These are phyloP conservation scores for Neofusicoccum ribis DNA, from an alignment of 2,329 filamentous ascomycete genomes.

Conservation along the genomic window DNA sequence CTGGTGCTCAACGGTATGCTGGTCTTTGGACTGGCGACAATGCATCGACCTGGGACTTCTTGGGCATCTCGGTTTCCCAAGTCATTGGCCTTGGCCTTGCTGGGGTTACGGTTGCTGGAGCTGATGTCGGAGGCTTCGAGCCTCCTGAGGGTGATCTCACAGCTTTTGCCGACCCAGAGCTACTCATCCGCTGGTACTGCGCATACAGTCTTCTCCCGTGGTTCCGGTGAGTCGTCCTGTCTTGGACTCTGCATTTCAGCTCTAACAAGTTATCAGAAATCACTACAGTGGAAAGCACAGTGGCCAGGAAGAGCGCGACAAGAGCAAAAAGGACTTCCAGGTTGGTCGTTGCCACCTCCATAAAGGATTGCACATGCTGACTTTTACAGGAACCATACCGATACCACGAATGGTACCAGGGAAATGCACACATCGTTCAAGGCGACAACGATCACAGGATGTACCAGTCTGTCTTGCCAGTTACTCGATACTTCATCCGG, in stretches of 20 bases:
- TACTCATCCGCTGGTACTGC: conserved; percentile 40
- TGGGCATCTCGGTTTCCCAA: conserved; percentile 38
- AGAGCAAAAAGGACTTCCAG: background rate
- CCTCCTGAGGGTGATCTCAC: conserved; percentile 23
- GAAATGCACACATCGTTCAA: background rate
- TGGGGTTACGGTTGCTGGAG: conserved; percentile 38
- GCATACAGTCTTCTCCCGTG: conserved; percentile 37
- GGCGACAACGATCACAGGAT: conserved; percentile 8
- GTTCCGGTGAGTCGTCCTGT: conserved; percentile 20
- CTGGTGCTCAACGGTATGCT: conserved; percentile 39
- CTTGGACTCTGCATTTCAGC: too few species aligned
- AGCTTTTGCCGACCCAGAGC: conserved; percentile 35
- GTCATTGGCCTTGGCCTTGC: conserved; percentile 39
- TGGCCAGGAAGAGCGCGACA: background rate
- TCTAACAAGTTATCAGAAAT: conserved; percentile 25
- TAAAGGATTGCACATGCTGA: background rate
- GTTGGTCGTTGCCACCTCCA: background rate
- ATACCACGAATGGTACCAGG: background rate
- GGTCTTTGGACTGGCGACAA: conserved; percentile 45
- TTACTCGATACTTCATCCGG: conserved; percentile 36
- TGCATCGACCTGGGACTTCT: conserved; percentile 40
- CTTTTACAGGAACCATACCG: conserved; percentile 7
- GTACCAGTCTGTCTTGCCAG: conserved; percentile 31
- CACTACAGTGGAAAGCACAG: conserved; percentile 31
- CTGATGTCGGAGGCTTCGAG: conserved; percentile 40